Percentiles rank a stretch among this genome's conserved stretches.
Conservation (phyloP, 305 asterid species). For the Fraxinus greggii region DNA sequence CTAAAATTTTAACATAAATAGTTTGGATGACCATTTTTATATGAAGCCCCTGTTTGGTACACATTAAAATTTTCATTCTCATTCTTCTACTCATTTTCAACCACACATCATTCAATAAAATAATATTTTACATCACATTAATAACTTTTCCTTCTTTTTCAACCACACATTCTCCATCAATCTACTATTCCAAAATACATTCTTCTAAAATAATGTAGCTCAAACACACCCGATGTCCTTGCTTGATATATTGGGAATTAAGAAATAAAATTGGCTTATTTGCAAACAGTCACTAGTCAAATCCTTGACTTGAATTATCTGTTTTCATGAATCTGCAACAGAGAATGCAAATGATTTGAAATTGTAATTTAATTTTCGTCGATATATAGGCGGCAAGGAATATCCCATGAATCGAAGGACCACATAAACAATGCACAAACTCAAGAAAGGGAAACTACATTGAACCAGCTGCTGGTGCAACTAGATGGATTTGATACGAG, state of each 20-base stretch:
- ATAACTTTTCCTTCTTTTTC: too few species aligned
- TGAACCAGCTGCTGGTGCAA: constrained; percentile 93
- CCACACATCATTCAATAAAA: too few species aligned
- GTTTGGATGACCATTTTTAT: background rate
- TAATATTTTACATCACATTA: too few species aligned
- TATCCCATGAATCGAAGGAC: constrained; percentile 50
- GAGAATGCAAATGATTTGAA: background rate
- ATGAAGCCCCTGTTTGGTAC: too few species aligned
- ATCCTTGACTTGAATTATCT: background rate
- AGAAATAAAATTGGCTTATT: background rate
- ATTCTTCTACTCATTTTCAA: too few species aligned
- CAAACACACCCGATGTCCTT: too few species aligned
- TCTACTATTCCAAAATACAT: too few species aligned
- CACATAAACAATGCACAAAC: constrained; percentile 64
- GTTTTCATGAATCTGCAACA: background rate
- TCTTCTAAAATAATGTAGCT: too few species aligned
- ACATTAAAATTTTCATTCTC: too few species aligned
- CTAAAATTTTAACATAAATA: background rate
- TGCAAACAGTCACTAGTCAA: background rate
- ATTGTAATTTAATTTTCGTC: constrained; percentile 19
- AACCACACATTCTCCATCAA: too few species aligned
- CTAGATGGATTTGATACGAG: constrained; percentile 98
- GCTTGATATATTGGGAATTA: background rate
- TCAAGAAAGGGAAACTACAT: constrained; percentile 94
- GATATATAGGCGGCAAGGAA: constrained; percentile 82